Evolutionary conservation across 352 stramenopile genomes (phyloP).

Genomic region (Phytophthora kernoviae): DNA sequence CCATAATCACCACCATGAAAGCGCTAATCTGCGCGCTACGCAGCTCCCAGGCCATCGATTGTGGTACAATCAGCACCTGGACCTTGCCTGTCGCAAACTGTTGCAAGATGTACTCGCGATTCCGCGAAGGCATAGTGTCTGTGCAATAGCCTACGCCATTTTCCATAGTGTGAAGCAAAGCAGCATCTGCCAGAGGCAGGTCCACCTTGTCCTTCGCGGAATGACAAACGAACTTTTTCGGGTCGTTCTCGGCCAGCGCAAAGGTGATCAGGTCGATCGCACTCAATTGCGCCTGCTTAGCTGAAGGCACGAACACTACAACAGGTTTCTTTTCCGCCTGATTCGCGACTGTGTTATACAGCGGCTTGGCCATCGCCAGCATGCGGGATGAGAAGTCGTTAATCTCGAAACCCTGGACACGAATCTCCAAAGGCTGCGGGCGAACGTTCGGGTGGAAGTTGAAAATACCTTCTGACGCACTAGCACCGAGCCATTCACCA

Average conservation of each 20-base stretch:
- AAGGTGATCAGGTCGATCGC: slow-evolving; percentile 99
- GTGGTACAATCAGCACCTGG: slow-evolving; percentile 94
- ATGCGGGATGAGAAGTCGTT: slow-evolving; percentile 97
- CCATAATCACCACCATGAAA: slow-evolving; percentile 98
- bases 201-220: slow-evolving; percentile 38
- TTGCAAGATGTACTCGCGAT: slow-evolving; percentile 90
- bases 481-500: slow-evolving; percentile 97
- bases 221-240: slow-evolving; percentile 62
- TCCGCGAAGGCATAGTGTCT: slow-evolving; percentile 90
- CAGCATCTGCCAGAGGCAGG: slow-evolving; percentile 83
- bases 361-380: slow-evolving; percentile 98
- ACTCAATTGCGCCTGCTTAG: slow-evolving; percentile 98
- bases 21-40: slow-evolving; percentile 65
- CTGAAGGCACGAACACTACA: slow-evolving; percentile 98
- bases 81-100: slow-evolving; percentile 90
- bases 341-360: slow-evolving; percentile 95
- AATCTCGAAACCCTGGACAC: slow-evolving; percentile 98
- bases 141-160: slow-evolving; percentile 97
- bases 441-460: slow-evolving; percentile 90
- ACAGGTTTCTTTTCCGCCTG: slow-evolving; percentile 89
- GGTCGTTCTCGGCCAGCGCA: slow-evolving; percentile 85
- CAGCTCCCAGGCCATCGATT: slow-evolving; percentile 94
- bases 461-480: slow-evolving; percentile 80
- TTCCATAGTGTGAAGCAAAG: slow-evolving; percentile 94
- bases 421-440: slow-evolving; percentile 97